phyloP scores from a whole-genome alignment of 1,284 basidiomycete genomes.

The Stygiomarasmius scandens region DNA sequence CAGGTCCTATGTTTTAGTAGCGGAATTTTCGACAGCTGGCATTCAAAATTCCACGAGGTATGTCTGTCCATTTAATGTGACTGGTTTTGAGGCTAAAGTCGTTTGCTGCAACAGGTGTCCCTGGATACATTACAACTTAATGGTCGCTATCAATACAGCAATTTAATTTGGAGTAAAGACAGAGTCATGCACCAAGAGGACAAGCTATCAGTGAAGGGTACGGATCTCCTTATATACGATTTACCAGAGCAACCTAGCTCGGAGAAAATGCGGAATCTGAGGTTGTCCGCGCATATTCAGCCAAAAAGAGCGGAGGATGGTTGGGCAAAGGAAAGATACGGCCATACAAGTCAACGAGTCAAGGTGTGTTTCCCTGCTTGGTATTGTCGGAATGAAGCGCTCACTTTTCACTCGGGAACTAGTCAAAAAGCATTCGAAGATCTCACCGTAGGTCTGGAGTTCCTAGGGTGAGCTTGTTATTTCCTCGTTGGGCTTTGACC shows the following conservation, averaged over 20 bases:
- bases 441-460: too few species aligned
- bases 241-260: slow-evolving; percentile 20
- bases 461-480: too few species aligned
- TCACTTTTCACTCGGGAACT: too few species aligned
- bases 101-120: background rate
- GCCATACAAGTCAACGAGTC: slow-evolving; percentile 5
- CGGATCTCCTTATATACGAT: slow-evolving; percentile 20
- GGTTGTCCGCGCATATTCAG: background rate
- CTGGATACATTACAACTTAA: slow-evolving; percentile 4
- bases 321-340: slow-evolving; percentile 9
- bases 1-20: slow-evolving; percentile 29
- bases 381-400: too few species aligned
- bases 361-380: slow-evolving; percentile 2
- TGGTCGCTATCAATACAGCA: background rate
- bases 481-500: too few species aligned
- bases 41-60: slow-evolving; percentile 23
- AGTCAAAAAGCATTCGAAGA: too few species aligned
- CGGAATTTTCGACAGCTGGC: slow-evolving; percentile 32
- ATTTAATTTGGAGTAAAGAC: background rate
- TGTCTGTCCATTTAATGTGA: background rate
- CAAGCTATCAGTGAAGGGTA: background rate
- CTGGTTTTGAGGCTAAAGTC: too few species aligned
- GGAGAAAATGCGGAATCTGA: slow-evolving; percentile 9
- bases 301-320: slow-evolving; percentile 12
- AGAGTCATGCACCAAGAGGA: background rate